phyloP scores from a whole-genome alignment of 179 eudicot species.

The Silene vulgaris region DNA sequence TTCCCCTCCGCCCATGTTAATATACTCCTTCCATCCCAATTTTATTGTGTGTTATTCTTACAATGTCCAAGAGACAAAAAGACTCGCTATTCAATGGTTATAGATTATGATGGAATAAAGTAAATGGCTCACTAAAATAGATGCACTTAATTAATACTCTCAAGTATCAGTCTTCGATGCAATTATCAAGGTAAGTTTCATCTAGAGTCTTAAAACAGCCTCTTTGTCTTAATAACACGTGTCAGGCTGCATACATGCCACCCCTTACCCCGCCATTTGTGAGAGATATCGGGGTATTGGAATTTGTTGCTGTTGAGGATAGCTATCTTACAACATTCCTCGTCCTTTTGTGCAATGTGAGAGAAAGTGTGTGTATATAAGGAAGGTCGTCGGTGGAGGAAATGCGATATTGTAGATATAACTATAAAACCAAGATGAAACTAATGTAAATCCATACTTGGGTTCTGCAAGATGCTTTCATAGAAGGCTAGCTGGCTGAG shows the following conservation, averaged over 20 bases:
- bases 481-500: constrained; percentile 61
- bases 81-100: not conserved
- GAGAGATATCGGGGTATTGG: not conserved
- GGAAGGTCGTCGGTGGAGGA: not conserved
- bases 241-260: not conserved
- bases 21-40: too few relatives aligned
- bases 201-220: not conserved
- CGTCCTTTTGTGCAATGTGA: not conserved
- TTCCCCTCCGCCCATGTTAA: too few relatives aligned
- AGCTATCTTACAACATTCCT: not conserved
- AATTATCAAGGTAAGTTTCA: not conserved
- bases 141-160: not conserved
- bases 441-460: constrained; percentile 50
- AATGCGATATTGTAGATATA: not conserved
- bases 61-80: too few relatives aligned
- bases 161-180: not conserved
- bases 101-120: too few relatives aligned
- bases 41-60: too few relatives aligned
- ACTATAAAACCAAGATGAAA: not conserved
- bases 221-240: not conserved
- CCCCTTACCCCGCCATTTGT: not conserved
- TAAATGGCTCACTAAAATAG: too few relatives aligned
- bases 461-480: constrained; percentile 59
- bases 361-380: not conserved
- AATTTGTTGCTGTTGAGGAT: not conserved